Base-by-base conservation (phyloP, 352 stramenopile species). In the Phytophthora palmivora region DNA sequence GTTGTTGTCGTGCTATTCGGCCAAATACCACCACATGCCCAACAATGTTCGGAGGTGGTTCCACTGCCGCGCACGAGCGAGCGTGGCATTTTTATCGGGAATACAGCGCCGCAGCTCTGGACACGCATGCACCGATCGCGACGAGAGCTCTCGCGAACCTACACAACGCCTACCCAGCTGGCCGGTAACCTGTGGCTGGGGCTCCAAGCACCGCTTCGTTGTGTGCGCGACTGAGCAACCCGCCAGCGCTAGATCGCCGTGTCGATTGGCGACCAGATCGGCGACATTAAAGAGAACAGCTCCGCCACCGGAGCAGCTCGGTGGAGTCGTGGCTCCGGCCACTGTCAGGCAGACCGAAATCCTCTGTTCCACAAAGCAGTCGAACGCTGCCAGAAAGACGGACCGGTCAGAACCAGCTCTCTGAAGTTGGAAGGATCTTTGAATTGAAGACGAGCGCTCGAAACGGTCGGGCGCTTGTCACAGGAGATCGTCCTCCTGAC, bases 141-240 rank as follows among this genome's bases (percentile, higher is more conserved):
- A 28, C 45, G 46, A 68, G 58, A 66, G 58, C 63, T 68, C 51
- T 63, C 51, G 58, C 58, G 58, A 66, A 36, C 63, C 63, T 72
- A 72, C 63, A 72, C 63, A 49, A 53, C 45, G 33, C 37, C 14
- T 62, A 19, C 42, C 43, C 63, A 71, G 63, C 48, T 71, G 56
- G 49, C 32, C 22, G 16, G 18, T 43, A 49, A 58, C 50, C 56
- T 66, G 63, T 71, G 63, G 56, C 48, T 67, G 41, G 14, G 15
- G 18, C 36, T 19, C 21, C 19, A 12, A 36, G 45, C 26, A 67
- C 49, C 63, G 63, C 42, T 71, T 67, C 46, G 63, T 53, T 57
- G 63, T 67, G 63, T 71, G 26, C 63, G 56, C 56, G 48, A 71
- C 56, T 67, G 63, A 62, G 56, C 56, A 71, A 71, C 48, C 47